phyloP scores from a whole-genome alignment of 2,329 filamentous ascomycete genomes.

The Diatrype stigma region DNA sequence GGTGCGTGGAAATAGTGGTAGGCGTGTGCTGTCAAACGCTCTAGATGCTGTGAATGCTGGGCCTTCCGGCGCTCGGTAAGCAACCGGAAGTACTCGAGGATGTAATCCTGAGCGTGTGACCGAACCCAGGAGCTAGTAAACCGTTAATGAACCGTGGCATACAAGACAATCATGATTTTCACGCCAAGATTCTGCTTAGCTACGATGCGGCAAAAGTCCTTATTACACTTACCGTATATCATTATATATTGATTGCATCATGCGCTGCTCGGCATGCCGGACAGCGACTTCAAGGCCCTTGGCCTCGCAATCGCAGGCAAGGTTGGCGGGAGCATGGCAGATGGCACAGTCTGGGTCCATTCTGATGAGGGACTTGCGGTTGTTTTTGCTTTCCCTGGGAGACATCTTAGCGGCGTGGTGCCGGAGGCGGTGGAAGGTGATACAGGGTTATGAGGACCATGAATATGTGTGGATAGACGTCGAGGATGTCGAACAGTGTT shows the following conservation, averaged over 20 bases:
- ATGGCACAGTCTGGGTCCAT: constrained; percentile 70
- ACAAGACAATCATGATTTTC: too few relatives aligned
- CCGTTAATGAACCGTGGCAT: constrained; percentile 13
- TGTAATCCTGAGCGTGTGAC: constrained; percentile 62
- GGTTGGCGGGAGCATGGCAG: constrained; percentile 55
- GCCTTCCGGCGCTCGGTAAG: constrained; percentile 59
- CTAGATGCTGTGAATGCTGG: constrained; percentile 51
- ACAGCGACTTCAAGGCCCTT: constrained; percentile 61
- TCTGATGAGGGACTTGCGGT: constrained; percentile 48
- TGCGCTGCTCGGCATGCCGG: constrained; percentile 57
- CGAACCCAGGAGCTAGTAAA: constrained; percentile 56
- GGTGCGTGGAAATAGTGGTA: constrained; percentile 54
- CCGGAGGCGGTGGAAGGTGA: constrained; percentile 23
- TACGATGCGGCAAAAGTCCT: constrained; percentile 3
- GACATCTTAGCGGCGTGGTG: constrained; percentile 46
- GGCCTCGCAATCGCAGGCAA: constrained; percentile 62
- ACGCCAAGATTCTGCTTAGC: not conserved
- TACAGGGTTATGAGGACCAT: constrained; percentile 21
- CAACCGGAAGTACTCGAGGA: constrained; percentile 60
- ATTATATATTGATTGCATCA: constrained; percentile 59
- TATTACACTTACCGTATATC: constrained; percentile 54
- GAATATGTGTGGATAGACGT: constrained; percentile 20
- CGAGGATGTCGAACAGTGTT: constrained; percentile 23
- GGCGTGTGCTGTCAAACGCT: constrained; percentile 51
- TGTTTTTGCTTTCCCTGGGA: constrained; percentile 41